Percentiles rank a stretch among this genome's conserved stretches.
Evolutionary conservation across 2,329 filamentous ascomycete genomes (phyloP).

Genomic region (Phoma sp.): DNA sequence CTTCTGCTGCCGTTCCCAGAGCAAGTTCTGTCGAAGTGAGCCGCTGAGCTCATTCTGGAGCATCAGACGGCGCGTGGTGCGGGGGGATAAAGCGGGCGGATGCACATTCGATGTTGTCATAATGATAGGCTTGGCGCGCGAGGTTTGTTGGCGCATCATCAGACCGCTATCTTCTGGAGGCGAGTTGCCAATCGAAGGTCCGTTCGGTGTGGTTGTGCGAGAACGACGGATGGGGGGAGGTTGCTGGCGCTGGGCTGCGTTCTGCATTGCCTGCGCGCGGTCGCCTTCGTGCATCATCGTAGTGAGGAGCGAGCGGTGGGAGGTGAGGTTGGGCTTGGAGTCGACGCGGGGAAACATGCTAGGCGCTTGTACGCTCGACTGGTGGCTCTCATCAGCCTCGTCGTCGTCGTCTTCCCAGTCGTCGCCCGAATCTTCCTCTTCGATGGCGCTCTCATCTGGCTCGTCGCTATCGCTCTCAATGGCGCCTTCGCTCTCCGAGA

Average conservation of each 20-base stretch:
- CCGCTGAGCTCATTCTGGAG: constrained; percentile 92
- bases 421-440: constrained; percentile 65
- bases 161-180: constrained; percentile 61
- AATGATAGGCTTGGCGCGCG: constrained; percentile 81
- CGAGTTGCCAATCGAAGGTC: constrained; percentile 67
- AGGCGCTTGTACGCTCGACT: constrained; percentile 81
- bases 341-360: constrained; percentile 89
- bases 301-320: constrained; percentile 86
- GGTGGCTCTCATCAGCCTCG: constrained; percentile 77
- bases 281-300: constrained; percentile 84
- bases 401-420: constrained; percentile 66
- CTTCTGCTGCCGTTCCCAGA: constrained; percentile 96
- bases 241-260: constrained; percentile 65
- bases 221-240: constrained; percentile 63
- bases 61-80: constrained; percentile 94
- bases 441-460: constrained; percentile 64
- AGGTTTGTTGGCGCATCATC: constrained; percentile 64
- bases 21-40: constrained; percentile 85
- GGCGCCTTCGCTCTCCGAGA: constrained; percentile 63
- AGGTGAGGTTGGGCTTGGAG: constrained; percentile 82
- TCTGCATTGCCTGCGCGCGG: constrained; percentile 72
- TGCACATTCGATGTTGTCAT: constrained; percentile 72
- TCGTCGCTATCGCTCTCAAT: constrained; percentile 65
- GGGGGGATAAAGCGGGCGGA: constrained; percentile 82
- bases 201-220: constrained; percentile 73